Evolutionary conservation across 2,329 filamentous ascomycete species (phyloP).

Genomic region (Pezicula neosporulosa): DNA sequence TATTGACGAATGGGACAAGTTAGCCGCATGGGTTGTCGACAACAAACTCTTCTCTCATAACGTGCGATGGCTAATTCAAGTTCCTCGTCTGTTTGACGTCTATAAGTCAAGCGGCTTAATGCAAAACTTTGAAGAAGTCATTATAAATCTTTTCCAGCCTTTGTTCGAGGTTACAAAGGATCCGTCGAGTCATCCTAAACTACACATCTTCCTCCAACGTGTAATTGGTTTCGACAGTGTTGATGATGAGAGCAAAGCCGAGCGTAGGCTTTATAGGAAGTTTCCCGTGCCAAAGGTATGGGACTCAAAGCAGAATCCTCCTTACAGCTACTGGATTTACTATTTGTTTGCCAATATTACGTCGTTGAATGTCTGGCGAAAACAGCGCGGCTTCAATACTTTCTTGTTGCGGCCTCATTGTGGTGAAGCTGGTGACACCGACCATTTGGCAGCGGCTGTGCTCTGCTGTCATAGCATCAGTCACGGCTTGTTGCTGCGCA

Average conservation of each 20-base stretch:
- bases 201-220: slow-evolving; percentile 90
- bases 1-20: slow-evolving; percentile 94
- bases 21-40: slow-evolving; percentile 95
- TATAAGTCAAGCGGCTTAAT: slow-evolving; percentile 89
- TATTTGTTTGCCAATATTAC: slow-evolving; percentile 93
- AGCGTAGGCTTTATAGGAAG: slow-evolving; percentile 91
- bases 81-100: slow-evolving; percentile 91
- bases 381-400: slow-evolving; percentile 90
- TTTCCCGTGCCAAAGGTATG: slow-evolving; percentile 88
- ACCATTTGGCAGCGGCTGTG: slow-evolving; percentile 88
- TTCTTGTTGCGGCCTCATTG: slow-evolving; percentile 92
- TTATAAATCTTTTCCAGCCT: slow-evolving; percentile 89
- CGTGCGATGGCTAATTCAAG: slow-evolving; percentile 93
- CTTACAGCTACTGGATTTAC: slow-evolving; percentile 99
- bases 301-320: slow-evolving; percentile 91
- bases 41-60: slow-evolving; percentile 98
- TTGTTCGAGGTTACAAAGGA: slow-evolving; percentile 92
- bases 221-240: slow-evolving; percentile 98
- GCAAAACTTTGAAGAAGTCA: slow-evolving; percentile 84
- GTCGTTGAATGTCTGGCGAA: slow-evolving; percentile 88
- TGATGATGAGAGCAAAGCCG: slow-evolving; percentile 95
- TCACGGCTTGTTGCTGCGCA: slow-evolving; percentile 86
- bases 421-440: slow-evolving; percentile 93
- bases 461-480: slow-evolving; percentile 96
- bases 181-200: slow-evolving; percentile 81